Percentiles rank a stretch among this genome's conserved stretches.
phyloP scores from a whole-genome alignment of 1,139 yeast species.

The Geotrichum armillariae region DNA sequence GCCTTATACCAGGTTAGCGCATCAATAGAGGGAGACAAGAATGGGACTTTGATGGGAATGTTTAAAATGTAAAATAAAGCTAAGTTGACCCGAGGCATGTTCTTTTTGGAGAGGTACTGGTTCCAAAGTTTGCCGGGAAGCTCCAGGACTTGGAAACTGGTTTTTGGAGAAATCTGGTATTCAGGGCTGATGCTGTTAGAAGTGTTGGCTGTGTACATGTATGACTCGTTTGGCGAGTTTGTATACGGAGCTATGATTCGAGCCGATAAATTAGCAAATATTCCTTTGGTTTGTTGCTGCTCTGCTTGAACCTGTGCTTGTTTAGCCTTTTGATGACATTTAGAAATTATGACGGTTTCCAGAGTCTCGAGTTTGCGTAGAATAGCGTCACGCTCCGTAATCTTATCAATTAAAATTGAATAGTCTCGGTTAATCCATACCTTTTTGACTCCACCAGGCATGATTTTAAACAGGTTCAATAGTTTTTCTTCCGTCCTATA shows the following conservation, averaged over 20 bases:
- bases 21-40: constrained; percentile 25
- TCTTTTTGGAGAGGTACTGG: constrained; percentile 23
- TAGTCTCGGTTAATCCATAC: constrained; percentile 38
- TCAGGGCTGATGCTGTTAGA: neutral
- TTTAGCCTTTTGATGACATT: constrained; percentile 10
- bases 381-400: constrained; percentile 24
- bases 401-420: constrained; percentile 25
- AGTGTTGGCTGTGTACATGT: constrained; percentile 1
- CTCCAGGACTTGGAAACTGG: constrained; percentile 2
- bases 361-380: constrained; percentile 28
- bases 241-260: constrained; percentile 1
- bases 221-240: neutral
- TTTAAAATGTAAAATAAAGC: constrained; percentile 16
- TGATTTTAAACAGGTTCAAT: constrained; percentile 24
- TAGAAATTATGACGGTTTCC: constrained; percentile 22
- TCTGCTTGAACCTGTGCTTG: constrained; percentile 1
- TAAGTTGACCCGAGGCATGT: constrained; percentile 24
- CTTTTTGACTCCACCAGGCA: constrained; percentile 31
- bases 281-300: constrained; percentile 17
- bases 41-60: constrained; percentile 23
- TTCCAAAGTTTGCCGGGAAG: constrained; percentile 32
- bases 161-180: neutral
- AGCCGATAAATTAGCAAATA: neutral
- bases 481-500: constrained; percentile 15
- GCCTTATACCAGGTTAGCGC: constrained; percentile 28